Evolutionary conservation across 495 filamentous ascomycete genomes (phyloP).

Genomic region (Alectoria sarmentosa): DNA sequence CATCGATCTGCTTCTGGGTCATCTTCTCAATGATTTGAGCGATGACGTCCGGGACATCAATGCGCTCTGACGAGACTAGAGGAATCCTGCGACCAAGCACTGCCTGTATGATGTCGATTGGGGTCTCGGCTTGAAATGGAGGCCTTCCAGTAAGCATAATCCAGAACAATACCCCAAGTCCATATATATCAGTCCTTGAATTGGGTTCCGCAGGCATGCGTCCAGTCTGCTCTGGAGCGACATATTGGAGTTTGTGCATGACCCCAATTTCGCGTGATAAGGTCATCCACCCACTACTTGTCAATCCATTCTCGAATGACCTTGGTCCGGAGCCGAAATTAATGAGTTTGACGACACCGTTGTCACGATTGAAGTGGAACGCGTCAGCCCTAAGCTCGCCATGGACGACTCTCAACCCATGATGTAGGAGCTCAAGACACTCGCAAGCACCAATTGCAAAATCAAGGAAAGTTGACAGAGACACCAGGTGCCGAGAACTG

Average conservation of each 20-base stretch:
- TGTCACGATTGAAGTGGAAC: slow-evolving; percentile 70
- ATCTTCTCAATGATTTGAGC: slow-evolving; percentile 80
- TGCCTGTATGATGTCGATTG: slow-evolving; percentile 81
- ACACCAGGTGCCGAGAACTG: slow-evolving; percentile 49
- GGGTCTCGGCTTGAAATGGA: slow-evolving; percentile 65
- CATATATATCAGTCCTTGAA: slow-evolving; percentile 84
- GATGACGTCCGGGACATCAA: slow-evolving; percentile 74
- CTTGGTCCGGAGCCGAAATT: slow-evolving; percentile 78
- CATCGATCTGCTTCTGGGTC: slow-evolving; percentile 75
- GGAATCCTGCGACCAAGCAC: slow-evolving; percentile 71
- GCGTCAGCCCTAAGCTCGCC: slow-evolving; percentile 84
- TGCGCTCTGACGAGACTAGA: slow-evolving; percentile 61
- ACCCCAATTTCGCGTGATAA: slow-evolving; percentile 72
- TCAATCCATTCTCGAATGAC: slow-evolving; percentile 82
- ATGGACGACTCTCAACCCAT: slow-evolving; percentile 73
- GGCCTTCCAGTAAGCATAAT: slow-evolving; percentile 70
- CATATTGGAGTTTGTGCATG: slow-evolving; percentile 77
- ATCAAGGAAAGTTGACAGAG: slow-evolving; percentile 68
- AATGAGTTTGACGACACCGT: slow-evolving; percentile 63
- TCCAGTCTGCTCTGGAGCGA: slow-evolving; percentile 88
- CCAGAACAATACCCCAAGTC: slow-evolving; percentile 80
- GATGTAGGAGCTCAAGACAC: slow-evolving; percentile 79
- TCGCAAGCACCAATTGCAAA: slow-evolving; percentile 83
- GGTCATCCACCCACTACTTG: slow-evolving; percentile 74
- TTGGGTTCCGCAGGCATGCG: slow-evolving; percentile 85